These are phyloP conservation scores for Pleurotus eryngii DNA, from an alignment of 768 basidiomycete species.

Conservation along the genomic window DNA sequence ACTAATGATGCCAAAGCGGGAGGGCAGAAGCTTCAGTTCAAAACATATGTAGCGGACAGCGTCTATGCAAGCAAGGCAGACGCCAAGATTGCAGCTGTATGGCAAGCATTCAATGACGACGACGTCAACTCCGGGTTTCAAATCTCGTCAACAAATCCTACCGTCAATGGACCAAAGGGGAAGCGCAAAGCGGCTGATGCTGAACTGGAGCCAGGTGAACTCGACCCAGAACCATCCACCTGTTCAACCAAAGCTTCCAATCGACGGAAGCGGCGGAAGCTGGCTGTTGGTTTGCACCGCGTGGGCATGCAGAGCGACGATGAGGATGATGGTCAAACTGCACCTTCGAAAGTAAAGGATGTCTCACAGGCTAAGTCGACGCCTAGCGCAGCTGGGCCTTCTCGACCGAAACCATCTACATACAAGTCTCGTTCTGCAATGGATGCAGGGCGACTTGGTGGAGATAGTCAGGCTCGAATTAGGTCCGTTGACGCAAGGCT, in stretches of 20 bases:
- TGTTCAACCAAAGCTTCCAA: background rate
- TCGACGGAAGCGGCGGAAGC: background rate
- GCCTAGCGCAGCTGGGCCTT: background rate
- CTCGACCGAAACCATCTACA: conserved; percentile 1
- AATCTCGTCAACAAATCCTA: too few species aligned
- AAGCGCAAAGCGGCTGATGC: background rate
- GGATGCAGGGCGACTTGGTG: background rate
- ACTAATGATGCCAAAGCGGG: conserved; percentile 26
- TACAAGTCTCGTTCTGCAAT: background rate
- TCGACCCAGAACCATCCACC: background rate
- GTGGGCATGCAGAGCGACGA: background rate
- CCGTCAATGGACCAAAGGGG: background rate
- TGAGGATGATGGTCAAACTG: background rate
- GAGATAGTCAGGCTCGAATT: background rate
- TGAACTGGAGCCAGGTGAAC: background rate
- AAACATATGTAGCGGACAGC: conserved; percentile 31
- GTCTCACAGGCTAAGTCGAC: background rate
- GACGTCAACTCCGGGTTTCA: conserved; percentile 42
- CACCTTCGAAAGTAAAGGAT: background rate
- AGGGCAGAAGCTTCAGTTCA: conserved; percentile 36
- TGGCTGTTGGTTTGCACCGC: background rate
- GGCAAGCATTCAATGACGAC: conserved; percentile 51
- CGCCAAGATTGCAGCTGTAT: conserved; percentile 56
- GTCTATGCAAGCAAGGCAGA: conserved; percentile 59
- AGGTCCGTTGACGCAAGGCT: conserved; percentile 2